phyloP scores from a whole-genome alignment of 2,329 filamentous ascomycete genomes.

The Monosporascus sp. region DNA sequence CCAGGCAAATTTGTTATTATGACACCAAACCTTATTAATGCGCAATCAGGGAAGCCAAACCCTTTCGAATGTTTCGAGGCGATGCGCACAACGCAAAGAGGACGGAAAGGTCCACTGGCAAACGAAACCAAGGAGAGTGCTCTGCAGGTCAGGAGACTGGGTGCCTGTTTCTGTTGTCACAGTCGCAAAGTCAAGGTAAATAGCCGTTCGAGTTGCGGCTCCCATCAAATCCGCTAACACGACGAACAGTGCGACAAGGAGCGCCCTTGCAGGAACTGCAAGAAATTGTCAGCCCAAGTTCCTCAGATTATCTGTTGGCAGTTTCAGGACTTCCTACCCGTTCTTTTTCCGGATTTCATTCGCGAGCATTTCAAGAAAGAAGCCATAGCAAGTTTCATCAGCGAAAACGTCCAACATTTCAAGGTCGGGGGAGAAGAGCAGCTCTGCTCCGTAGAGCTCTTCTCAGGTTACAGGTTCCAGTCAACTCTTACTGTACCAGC shows the following conservation, averaged over 20 bases:
- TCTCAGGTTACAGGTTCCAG: conserved; percentile 39
- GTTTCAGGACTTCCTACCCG: conserved; percentile 48
- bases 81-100: conserved; percentile 46
- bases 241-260: conserved; percentile 40
- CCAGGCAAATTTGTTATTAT: conserved; percentile 49
- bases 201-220: not conserved
- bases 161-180: conserved; percentile 56
- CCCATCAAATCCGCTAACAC: not conserved
- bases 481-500: conserved; percentile 42
- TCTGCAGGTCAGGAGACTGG: conserved; percentile 46
- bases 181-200: conserved; percentile 48
- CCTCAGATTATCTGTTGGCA: conserved; percentile 55
- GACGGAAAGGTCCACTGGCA: conserved; percentile 51
- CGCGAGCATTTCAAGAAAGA: conserved; percentile 46
- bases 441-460: conserved; percentile 41
- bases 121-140: conserved; percentile 50
- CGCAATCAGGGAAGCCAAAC: conserved; percentile 45
- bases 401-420: conserved; percentile 44
- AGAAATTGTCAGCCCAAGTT: conserved; percentile 43
- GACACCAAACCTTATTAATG: conserved; percentile 47
- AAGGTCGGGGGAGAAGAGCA: conserved; percentile 34
- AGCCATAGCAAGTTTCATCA: conserved; percentile 42
- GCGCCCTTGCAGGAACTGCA: conserved; percentile 52
- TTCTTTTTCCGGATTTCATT: conserved; percentile 49
- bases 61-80: conserved; percentile 52